Base-by-base conservation (phyloP, 305 asterid species). In the Fraxinus albicans region DNA sequence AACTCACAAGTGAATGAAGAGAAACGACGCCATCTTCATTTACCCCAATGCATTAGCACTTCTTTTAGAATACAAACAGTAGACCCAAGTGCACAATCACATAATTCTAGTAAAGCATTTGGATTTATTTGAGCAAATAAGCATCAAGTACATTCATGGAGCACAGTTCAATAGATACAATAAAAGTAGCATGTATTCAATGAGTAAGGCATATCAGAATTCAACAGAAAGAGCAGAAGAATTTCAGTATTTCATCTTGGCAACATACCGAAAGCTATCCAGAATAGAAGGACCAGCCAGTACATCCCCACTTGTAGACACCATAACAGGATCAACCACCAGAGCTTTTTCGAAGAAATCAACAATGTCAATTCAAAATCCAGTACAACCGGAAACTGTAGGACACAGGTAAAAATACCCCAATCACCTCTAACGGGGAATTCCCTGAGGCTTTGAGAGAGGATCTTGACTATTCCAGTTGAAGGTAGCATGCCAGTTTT, bases 301-400 rank as follows among this genome's bases (percentile, higher is more conserved):
- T 82, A 89, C 86, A 85, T 96, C 93, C 72, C 99, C 99, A 83
- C 98, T 94, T 33, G 99, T 96, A 84, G 99, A 93, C 58, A 96
- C 95, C 98, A 96, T 92, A 79, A 96, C 98, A 85, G 99, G 99
- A 90, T 96, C 99, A 86, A 94, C 99, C 89, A 96, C 98, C 89
- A 96, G 84, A 88, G 95, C 99, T 96, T 25, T 25, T 92, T 87
- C 92, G 91, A 89, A 7, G 83, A 87, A 88, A 86, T 67, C 42
- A 65, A 77, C 50, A 73, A 73, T 23, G 73, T 88, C 88, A 90
- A 82, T 82, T 65, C 40, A 76, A 36, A 75, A 75, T 40, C 72
- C 44, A 17, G 34, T 25, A 1, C 8, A 47, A 34, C 25, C 17
- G n/a, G 25, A 31, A 23, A 38, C 17, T 29, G 67, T 9, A 72